Base-by-base conservation (phyloP, 2,329 filamentous ascomycete species). In the Emericellopsis cladophorae region DNA sequence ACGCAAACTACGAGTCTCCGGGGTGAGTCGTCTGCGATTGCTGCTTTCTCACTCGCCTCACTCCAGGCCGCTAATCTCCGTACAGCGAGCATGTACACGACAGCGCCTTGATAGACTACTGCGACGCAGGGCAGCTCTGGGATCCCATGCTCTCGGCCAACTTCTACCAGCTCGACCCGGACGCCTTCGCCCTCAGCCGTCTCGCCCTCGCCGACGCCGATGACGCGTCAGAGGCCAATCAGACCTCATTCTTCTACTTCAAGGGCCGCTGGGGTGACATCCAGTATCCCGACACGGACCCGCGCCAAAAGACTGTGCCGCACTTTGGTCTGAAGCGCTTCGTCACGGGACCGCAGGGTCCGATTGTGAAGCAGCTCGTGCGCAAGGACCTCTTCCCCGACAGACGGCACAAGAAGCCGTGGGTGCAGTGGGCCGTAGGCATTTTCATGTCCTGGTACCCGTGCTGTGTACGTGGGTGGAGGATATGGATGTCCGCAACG, bases 111-210 rank as follows among this genome's bases (percentile, higher is more conserved):
- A 24, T 56, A 10, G 59, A 61, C 41, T 56, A 55, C 29, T 61
- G 59, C 35, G 50, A 60, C n/a, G 44, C 50, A 32, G 59, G 59
- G 1, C 47, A 44, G 15, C 46, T 42, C 6, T 61, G 58, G 59
- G 56, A 62, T 38, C 59, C 59, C 1, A 39, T 60, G 2, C 48
- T 52, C 4, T 60, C 58, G 2, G 59, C 59, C 12, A 58, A 59
- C 43, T 60, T 60, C 34, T 61, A 59, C 35, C 52, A 46, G 24
- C 52, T 58, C 36, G 44, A 61, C n/a, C 45, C 54, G 6, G 26
- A 43, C 1, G 49, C 47, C 1, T 50, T 46, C 21, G 48, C 40
- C 0, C 26, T 61, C 3, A 55, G 49, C 1, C 44, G 45, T 1
- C 37, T 56, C 40, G 1, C 37, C 41, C 1, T 32, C 49, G 1